Evolutionary conservation across 2,329 filamentous ascomycete species (phyloP).

Genomic region (Pseudogymnoascus sp.): DNA sequence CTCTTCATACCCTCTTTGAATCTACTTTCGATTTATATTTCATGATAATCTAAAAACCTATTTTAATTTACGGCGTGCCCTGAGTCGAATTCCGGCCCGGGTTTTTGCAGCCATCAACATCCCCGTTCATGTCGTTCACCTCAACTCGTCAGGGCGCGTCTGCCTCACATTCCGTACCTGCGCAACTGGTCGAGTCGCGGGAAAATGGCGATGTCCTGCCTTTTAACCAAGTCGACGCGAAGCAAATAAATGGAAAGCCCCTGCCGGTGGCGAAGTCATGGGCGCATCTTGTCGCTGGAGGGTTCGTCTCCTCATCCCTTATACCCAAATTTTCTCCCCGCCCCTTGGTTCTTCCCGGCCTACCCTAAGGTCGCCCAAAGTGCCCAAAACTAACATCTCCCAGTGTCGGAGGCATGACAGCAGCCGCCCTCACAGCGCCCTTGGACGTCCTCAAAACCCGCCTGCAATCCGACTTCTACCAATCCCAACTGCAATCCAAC

Average conservation of each 20-base stretch:
- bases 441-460: slow-evolving; percentile 92
- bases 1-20: not conserved
- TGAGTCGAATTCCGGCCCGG: slow-evolving; percentile 6
- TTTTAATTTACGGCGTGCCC: not conserved
- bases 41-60: slow-evolving; percentile 4
- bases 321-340: not conserved
- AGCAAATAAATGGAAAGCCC: slow-evolving; percentile 33
- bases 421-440: slow-evolving; percentile 85
- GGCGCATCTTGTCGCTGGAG: slow-evolving; percentile 88
- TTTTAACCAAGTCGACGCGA: slow-evolving; percentile 34
- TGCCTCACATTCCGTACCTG: slow-evolving; percentile 3
- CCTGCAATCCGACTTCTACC: slow-evolving; percentile 91
- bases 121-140: slow-evolving; percentile 5
- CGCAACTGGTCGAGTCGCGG: slow-evolving; percentile 49
- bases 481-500: slow-evolving; percentile 67
- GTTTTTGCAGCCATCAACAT: not conserved
- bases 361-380: not conserved
- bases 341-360: not conserved
- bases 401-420: slow-evolving; percentile 83
- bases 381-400: slow-evolving; percentile 10
- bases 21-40: slow-evolving; percentile 7
- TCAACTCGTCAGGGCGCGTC: not conserved
- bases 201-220: slow-evolving; percentile 54
- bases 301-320: slow-evolving; percentile 47
- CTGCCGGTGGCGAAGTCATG: slow-evolving; percentile 67